These are phyloP conservation scores for Holtermannia corniformis DNA, from an alignment of 768 basidiomycete species.

Conservation along the genomic window DNA sequence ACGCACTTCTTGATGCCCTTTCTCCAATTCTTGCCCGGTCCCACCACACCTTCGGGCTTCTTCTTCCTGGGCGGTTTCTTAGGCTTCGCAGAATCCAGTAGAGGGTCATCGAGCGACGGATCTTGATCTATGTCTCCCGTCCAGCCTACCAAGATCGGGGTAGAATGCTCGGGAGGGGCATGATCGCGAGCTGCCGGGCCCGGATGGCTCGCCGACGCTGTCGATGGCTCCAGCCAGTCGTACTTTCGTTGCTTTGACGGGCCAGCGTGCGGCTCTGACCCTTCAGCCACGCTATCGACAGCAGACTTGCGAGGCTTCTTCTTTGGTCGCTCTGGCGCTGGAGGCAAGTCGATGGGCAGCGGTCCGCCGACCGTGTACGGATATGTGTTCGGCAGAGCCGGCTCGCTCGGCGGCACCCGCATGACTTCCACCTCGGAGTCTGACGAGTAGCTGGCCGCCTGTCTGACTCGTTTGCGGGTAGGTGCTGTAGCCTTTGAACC, in stretches of 20 bases:
- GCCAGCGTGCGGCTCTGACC: no score
- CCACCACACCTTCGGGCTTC: not conserved
- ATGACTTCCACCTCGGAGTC: not conserved
- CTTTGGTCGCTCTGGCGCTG: not conserved
- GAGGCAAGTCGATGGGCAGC: not conserved
- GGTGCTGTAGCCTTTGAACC: no score
- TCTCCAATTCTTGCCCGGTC: not conserved
- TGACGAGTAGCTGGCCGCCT: not conserved
- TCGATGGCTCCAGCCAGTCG: not conserved
- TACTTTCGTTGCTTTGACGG: no score
- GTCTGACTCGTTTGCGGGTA: not conserved
- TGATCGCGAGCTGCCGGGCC: no score
- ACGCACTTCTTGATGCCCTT: not conserved
- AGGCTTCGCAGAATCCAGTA: not conserved
- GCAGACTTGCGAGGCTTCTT: not conserved
- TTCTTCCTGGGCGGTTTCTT: not conserved
- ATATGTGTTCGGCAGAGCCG: not conserved
- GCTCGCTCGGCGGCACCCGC: not conserved
- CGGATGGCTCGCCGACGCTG: not conserved
- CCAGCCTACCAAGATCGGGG: not conserved
- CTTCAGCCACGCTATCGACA: not conserved
- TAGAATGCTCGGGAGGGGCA: no score
- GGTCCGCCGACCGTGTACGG: not conserved
- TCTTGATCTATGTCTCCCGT: not conserved
- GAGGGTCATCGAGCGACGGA: not conserved